Evolutionary conservation across 2,329 filamentous ascomycete genomes (phyloP), one percentile per base, ranked within the genome.

Genomic region (Mollisia scopiformis): DNA sequence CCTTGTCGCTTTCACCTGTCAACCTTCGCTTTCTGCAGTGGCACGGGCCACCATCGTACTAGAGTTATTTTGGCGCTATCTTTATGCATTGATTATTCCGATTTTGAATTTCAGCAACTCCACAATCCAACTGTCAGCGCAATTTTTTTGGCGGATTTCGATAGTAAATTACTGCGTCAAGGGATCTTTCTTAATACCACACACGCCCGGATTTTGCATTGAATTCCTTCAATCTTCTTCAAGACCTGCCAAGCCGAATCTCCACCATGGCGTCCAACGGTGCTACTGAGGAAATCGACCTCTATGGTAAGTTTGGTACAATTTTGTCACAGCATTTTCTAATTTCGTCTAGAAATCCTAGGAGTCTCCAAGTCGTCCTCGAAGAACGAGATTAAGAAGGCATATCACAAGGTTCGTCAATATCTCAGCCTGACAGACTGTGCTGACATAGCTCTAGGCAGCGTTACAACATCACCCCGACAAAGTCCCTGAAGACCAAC

Each of bases 391-490:
- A 90, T 98, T 78, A 96, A 95, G 77, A 97, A 97, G 79, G 93
- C 93, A 63, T 97, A 97, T 79, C 90, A 94, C 79, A 97, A 96
- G 85, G 93, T 93, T 70, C 74, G 54, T 61, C 47, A 37, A 58
- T 57, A 52, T 33, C 52, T 31, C 58, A 62, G 43, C 58, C 56
- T 66, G 21, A n/a, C 27, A 33, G 21, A 55, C 33, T 55, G 21
- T 62, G 64, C 66, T 72, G 57, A 72, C 63, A 57, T 60, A 28
- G 52, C 33, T 60, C 57, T 69, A 96, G 92, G 89, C 92, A 66
- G 93, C 94, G 13, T 84, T 97, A 57, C 86, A 88, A 75, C 91
- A 93, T 73, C 95, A 99, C 74, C 95, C 95, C 50, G 95, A 99
- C 80, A 99, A 99, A 80, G 95, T 96, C 59, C 83, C 93, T 69